Conservation (phyloP, 768 basidiomycete genomes). For the Dentipellis sp. region DNA sequence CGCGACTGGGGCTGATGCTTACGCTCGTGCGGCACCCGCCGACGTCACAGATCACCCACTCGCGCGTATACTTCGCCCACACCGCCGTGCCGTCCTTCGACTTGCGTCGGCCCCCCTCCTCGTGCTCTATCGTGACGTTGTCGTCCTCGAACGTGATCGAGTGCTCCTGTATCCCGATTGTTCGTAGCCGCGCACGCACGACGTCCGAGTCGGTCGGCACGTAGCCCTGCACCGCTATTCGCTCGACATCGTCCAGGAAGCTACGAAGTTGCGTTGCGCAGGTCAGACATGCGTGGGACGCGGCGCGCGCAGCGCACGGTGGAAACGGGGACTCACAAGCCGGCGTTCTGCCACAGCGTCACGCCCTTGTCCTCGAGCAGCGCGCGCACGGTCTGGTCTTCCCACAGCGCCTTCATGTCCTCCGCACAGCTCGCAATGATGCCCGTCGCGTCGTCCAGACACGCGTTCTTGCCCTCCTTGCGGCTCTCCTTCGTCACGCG, state of each 20-base stretch:
- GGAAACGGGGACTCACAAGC: conserved; percentile 43
- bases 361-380: conserved; percentile 43
- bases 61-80: conserved; percentile 27
- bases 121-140: neutral
- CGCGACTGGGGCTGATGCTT: too few species aligned
- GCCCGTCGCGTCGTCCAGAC: conserved; percentile 34
- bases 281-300: neutral
- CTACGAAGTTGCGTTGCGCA: conserved; percentile 23
- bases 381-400: conserved; percentile 40
- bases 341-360: conserved; percentile 49
- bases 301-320: neutral
- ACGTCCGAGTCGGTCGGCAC: conserved; percentile 64
- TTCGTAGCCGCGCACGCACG: conserved; percentile 62
- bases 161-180: conserved; percentile 69
- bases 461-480: conserved; percentile 12
- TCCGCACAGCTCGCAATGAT: conserved; percentile 51
- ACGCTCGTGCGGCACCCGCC: conserved; percentile 26
- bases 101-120: neutral
- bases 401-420: conserved; percentile 60
- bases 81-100: neutral
- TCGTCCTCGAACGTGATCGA: conserved; percentile 45
- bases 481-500: conserved; percentile 1
- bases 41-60: conserved; percentile 64
- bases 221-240: conserved; percentile 47
- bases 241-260: conserved; percentile 60